A percentile compares a stretch with the other conserved stretches of the same genome.
phyloP scores from a whole-genome alignment of 345 rosid genomes.

The Brassica juncea region DNA sequence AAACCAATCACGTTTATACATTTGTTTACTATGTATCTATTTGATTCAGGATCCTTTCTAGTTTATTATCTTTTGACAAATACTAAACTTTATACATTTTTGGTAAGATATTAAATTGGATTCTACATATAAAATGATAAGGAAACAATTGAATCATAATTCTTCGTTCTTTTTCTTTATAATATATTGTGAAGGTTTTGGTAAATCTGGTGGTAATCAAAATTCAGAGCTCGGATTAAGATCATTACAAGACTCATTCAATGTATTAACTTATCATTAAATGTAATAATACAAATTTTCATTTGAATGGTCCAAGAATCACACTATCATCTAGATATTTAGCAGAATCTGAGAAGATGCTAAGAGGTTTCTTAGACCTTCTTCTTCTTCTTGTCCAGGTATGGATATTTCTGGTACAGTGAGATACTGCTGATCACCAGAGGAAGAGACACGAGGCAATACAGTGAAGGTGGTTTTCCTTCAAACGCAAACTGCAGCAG shows the following conservation, averaged over 20 bases:
- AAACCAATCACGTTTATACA: slow-evolving; percentile 6
- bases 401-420: slow-evolving; percentile 85
- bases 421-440: slow-evolving; percentile 83
- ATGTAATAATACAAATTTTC: slow-evolving; percentile 14
- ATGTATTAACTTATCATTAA: slow-evolving; percentile 16
- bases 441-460: slow-evolving; percentile 78
- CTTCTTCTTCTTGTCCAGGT: slow-evolving; percentile 71
- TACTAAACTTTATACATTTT: background rate
- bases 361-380: slow-evolving; percentile 37
- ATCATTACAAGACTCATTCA: slow-evolving; percentile 26
- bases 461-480: slow-evolving; percentile 83
- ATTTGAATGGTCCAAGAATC: slow-evolving; percentile 25
- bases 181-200: background rate
- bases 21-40: background rate
- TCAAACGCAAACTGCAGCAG: slow-evolving; percentile 84
- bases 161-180: background rate
- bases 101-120: background rate
- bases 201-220: background rate
- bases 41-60: background rate
- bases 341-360: background rate
- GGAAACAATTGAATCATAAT: background rate
- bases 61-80: background rate
- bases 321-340: slow-evolving; percentile 34
- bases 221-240: background rate
- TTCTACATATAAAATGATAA: background rate